A percentile compares a stretch with the other conserved stretches of the same genome.
These are phyloP conservation scores for Rhododendron griersonianum DNA, from an alignment of 148 eudicot species.

Conservation along the genomic window DNA sequence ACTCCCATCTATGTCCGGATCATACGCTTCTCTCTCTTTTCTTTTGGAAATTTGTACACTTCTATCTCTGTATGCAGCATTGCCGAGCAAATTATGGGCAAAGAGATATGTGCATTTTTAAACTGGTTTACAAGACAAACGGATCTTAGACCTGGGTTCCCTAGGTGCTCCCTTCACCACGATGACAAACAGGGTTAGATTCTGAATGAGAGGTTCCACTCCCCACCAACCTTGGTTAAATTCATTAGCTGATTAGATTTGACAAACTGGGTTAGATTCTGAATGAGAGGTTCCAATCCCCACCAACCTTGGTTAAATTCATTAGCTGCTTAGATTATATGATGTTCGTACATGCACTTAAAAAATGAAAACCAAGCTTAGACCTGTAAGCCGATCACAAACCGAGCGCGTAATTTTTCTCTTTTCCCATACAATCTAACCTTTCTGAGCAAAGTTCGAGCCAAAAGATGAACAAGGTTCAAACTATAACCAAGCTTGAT, in stretches of 20 bases:
- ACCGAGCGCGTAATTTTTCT: background rate
- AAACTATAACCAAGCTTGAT: background rate
- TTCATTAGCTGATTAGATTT: background rate
- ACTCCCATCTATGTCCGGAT: too few species aligned
- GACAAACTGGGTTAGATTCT: background rate
- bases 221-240: background rate
- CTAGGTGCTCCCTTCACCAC: background rate
- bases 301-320: background rate
- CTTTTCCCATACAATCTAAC: background rate
- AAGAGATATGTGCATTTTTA: background rate
- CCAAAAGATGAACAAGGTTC: background rate
- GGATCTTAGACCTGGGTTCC: background rate
- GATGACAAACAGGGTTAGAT: background rate
- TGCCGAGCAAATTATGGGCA: too few species aligned
- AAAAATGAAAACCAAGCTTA: background rate
- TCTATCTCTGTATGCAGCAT: too few species aligned
- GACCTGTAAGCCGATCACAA: background rate
- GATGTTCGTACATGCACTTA: too few species aligned
- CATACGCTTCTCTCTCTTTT: background rate
- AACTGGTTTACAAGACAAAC: background rate
- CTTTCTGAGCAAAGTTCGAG: background rate
- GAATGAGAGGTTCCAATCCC: background rate
- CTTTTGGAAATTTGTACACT: background rate
- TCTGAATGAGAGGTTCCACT: background rate
- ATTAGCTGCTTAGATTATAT: background rate